Evolutionary conservation across 805 yeast species (phyloP), one percentile per base, ranked within the genome.

Genomic region (Barnettozyma botsteinii): DNA sequence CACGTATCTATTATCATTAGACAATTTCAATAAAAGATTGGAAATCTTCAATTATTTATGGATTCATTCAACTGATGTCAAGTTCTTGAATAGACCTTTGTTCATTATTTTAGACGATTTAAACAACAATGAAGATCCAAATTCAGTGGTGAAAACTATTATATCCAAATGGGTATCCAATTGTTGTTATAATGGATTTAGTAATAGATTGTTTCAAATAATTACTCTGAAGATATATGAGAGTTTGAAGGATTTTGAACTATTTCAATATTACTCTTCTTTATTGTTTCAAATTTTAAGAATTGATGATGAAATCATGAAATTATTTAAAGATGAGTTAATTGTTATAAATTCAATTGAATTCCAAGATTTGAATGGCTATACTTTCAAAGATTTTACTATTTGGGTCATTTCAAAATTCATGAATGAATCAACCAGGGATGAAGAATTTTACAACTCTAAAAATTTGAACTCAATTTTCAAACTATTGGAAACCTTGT

Each of bases 91-190:
- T 7, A 68, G 81, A 46, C 93, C 95, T 0, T 57, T 87, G 6
- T 76, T 79, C 44, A 55, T 85, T 1, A 62, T 85, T 14, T 57
- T 89, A 25, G 96, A 88, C 54, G 82, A 77, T 31, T 56, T 83
- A 17, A 58, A 59, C 33, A 66, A 58, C 62, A 5, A 71, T 67
- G 42, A 33, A 12, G 40, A 31, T 24, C 18, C 25, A 5, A 33
- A 35, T 9, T 26, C 42, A 5, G 37, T 35, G 31, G 61, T 67
- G 30, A 64, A 65, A 30, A 51, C 71, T 5, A 55, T 65, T 9
- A 70, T 73, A 1, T 60, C 68, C 2, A 67, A 71, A 37, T 80
- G 85, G 75, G 56, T 81, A 4, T 50, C 61, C 22, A 60, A 64
- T 2, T 59, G 67, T 7, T 41, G 73, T 3, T 61, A 66, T 32